phyloP scores from a whole-genome alignment of 2,329 filamentous ascomycete genomes.

The Fusarium buharicum region DNA sequence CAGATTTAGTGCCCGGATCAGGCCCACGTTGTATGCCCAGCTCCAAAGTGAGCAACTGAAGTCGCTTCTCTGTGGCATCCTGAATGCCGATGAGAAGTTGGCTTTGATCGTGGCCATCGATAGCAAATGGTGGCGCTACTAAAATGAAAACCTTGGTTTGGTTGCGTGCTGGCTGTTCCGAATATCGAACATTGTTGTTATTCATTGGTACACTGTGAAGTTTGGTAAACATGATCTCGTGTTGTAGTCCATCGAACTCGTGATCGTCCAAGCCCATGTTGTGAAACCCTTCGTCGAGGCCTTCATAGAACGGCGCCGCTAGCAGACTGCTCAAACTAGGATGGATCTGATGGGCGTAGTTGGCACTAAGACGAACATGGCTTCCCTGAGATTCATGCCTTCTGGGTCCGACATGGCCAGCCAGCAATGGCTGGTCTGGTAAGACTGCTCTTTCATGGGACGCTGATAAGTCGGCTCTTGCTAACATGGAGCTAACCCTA shows the following conservation, averaged over 20 bases:
- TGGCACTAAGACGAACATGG: conserved; percentile 53
- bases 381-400: conserved; percentile 76
- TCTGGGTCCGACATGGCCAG: conserved; percentile 60
- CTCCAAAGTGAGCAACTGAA: conserved; percentile 73
- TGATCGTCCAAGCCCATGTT: conserved; percentile 78
- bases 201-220: conserved; percentile 74
- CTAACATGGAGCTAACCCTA: conserved; percentile 90
- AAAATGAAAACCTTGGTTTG: conserved; percentile 76
- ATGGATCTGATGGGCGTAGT: conserved; percentile 58
- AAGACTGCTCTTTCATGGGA: conserved; percentile 86
- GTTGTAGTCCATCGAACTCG: conserved; percentile 75
- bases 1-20: conserved; percentile 41
- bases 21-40: conserved; percentile 57
- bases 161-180: conserved; percentile 61
- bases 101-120: conserved; percentile 63
- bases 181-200: conserved; percentile 69
- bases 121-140: conserved; percentile 65
- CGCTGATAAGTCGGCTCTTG: conserved; percentile 85
- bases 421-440: conserved; percentile 67
- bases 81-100: conserved; percentile 75
- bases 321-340: conserved; percentile 69
- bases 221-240: conserved; percentile 77
- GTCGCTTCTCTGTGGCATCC: conserved; percentile 72
- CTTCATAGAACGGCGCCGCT: conserved; percentile 74
- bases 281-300: conserved; percentile 77